Evolutionary conservation across 139 green algal species (phyloP), one percentile per base, ranked within the genome.

Genomic region (Pleodorina starrii): DNA sequence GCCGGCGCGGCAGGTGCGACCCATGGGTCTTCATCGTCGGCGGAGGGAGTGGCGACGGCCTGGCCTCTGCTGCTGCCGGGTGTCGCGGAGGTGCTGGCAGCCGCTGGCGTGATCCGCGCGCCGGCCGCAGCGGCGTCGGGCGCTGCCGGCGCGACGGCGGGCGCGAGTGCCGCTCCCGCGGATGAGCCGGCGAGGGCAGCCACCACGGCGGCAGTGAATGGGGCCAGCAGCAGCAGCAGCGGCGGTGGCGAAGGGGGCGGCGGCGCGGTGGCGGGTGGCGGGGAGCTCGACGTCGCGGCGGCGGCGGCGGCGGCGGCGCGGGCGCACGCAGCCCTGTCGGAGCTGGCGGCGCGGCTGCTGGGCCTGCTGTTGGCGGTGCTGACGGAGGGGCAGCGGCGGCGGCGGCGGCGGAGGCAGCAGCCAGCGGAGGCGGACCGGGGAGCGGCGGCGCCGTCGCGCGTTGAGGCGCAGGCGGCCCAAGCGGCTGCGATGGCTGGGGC

Each of bases 271-370:
- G 69, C 16, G 2, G 69, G 14, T 21, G 35, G 17, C 14, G 69
- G 38, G 36, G 38, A 42, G 11, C 38, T 71, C 21, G 36, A 71
- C 19, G 46, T n/a, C n/a, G n/a, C 12, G n/a, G 23, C 21, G 32
- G 27, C 66, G 21, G 19, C 17, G 14, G 10, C 19, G 35, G 66
- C 44, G 12, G 44, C 69, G 66, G 6, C 1, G 19, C 19, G 42
- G 46, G 82, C 44, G 4, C 66, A 21, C 6, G 19, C 1, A n/a
- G 21, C 32, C 4, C 0, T 69, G 32, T 21, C 7, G 5, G 66
- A 79, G 44, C 63, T 88, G 44, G 66, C 42, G 19, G n/a, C 25
- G 0, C 80, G 80, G 29, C 60, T 86, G 59, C 11, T 86, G 57
- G 80, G 80, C 14, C 59, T 86, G 40, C 29, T 86, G 80, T 5